Conservation (phyloP, 768 basidiomycete genomes). For the Inosperma sp. region DNA sequence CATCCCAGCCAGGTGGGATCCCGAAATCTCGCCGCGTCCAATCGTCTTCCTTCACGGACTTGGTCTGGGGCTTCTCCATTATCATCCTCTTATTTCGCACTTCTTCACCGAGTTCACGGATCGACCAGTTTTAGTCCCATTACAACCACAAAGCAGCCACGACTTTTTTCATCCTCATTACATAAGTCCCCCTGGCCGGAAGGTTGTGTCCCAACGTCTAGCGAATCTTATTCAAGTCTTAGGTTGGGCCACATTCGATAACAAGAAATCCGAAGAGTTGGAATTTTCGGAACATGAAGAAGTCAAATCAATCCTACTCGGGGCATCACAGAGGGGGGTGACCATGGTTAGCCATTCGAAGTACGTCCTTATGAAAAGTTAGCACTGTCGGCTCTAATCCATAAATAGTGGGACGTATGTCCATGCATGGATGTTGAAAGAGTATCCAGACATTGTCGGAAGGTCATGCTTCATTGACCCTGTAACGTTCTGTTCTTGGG, state of each 20-base stretch:
- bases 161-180: conserved; percentile 74
- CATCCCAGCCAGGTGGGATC: conserved; percentile 62
- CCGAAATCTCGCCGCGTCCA: conserved; percentile 54
- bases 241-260: conserved; percentile 51
- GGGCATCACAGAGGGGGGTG: conserved; percentile 46
- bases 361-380: conserved; percentile 36
- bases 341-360: conserved; percentile 87
- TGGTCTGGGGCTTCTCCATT: conserved; percentile 76
- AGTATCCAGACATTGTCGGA: conserved; percentile 57
- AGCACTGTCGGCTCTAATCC: conserved; percentile 3
- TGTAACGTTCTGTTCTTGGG: conserved; percentile 88
- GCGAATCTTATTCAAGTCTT: conserved; percentile 53
- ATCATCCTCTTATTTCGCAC: conserved; percentile 55
- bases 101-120: conserved; percentile 54
- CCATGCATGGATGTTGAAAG: conserved; percentile 89
- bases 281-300: conserved; percentile 28
- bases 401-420: conserved; percentile 63
- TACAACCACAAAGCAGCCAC: conserved; percentile 88
- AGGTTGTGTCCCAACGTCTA: conserved; percentile 54
- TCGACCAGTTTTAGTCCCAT: conserved; percentile 66
- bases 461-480: conserved; percentile 92
- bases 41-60: conserved; percentile 86
- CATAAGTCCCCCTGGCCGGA: conserved; percentile 63
- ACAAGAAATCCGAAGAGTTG: conserved; percentile 17
- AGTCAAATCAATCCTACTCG: conserved; percentile 17